These are phyloP conservation scores for Aspergillus nanangensis DNA, from an alignment of 495 filamentous ascomycete species.

Conservation along the genomic window DNA sequence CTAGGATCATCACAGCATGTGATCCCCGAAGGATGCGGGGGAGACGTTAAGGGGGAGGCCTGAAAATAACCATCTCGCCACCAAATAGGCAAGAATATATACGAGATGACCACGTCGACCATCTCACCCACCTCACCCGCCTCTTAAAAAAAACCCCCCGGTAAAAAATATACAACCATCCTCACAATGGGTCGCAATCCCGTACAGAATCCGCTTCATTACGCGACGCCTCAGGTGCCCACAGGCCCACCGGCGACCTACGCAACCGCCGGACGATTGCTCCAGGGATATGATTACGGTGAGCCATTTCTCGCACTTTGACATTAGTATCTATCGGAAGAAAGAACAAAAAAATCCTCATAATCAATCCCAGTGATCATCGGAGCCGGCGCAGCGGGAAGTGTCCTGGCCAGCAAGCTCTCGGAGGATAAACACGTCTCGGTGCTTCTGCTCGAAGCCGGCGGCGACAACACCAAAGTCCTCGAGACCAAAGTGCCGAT, in stretches of 20 bases:
- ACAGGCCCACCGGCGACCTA: constrained; percentile 12
- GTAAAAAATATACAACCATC: too few relatives aligned
- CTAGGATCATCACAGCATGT: too few relatives aligned
- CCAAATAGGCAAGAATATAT: too few relatives aligned
- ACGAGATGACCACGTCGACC: too few relatives aligned
- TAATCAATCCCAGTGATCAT: constrained; percentile 15
- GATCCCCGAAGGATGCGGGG: too few relatives aligned
- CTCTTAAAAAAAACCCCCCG: too few relatives aligned
- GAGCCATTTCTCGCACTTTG: neutral
- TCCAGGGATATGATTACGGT: constrained; percentile 19
- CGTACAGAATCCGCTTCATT: constrained; percentile 10
- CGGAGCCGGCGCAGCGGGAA: constrained; percentile 41
- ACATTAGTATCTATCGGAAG: too few relatives aligned
- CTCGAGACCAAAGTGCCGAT: constrained; percentile 17
- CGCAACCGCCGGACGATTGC: constrained; percentile 8
- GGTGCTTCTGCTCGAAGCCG: constrained; percentile 47
- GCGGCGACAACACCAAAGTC: constrained; percentile 30
- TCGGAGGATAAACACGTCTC: constrained; percentile 39
- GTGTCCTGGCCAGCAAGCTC: constrained; percentile 45
- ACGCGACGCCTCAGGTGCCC: constrained; percentile 14
- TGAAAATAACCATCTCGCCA: too few relatives aligned
- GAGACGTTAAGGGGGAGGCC: too few relatives aligned
- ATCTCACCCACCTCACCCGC: too few relatives aligned
- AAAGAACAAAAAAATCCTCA: too few relatives aligned
- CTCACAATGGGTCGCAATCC: constrained; percentile 7